Evolutionary conservation across 257 asterid genomes (phyloP).

Genomic region (Prunella vulgaris): DNA sequence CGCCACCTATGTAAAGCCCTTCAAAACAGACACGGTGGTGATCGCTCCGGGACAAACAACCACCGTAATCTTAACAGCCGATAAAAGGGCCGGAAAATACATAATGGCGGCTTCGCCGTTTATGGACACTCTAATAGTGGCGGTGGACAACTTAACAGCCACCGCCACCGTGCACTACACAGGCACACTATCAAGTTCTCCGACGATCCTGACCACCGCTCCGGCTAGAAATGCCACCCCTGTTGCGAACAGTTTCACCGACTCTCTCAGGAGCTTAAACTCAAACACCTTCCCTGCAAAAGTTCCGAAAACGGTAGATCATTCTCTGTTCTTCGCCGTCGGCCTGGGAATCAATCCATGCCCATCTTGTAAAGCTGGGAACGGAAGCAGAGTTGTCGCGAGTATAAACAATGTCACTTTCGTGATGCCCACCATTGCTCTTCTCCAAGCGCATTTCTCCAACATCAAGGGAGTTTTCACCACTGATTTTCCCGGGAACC

Average conservation of each 20-base stretch:
- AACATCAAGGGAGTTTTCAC: slow-evolving; percentile 54
- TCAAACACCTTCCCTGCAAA: slow-evolving; percentile 47
- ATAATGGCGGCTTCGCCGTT: slow-evolving; percentile 51
- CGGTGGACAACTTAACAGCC: slow-evolving; percentile 52
- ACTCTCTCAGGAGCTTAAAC: slow-evolving; percentile 50
- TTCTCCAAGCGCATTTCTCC: slow-evolving; percentile 52
- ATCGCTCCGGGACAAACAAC: slow-evolving; percentile 72
- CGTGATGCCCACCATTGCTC: slow-evolving; percentile 52
- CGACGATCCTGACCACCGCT: slow-evolving; percentile 30
- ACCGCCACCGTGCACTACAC: slow-evolving; percentile 59
- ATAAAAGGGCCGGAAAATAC: slow-evolving; percentile 36
- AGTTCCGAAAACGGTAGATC: slow-evolving; percentile 43
- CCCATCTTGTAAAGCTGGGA: slow-evolving; percentile 45
- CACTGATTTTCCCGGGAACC: slow-evolving; percentile 55
- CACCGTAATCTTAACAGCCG: slow-evolving; percentile 34
- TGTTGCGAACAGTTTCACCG: slow-evolving; percentile 42
- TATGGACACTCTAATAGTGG: slow-evolving; percentile 50
- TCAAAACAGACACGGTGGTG: slow-evolving; percentile 42
- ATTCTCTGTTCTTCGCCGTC: slow-evolving; percentile 43
- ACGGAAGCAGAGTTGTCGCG: slow-evolving; percentile 56
- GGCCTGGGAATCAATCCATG: slow-evolving; percentile 54
- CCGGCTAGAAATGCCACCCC: slow-evolving; percentile 58
- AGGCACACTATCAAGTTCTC: slow-evolving; percentile 39
- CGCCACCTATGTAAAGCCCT: slow-evolving; percentile 59
- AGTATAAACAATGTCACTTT: slow-evolving; percentile 52